These are phyloP conservation scores for Sporothrix brasiliensis DNA, from an alignment of 2,329 filamentous ascomycete species.

Conservation along the genomic window DNA sequence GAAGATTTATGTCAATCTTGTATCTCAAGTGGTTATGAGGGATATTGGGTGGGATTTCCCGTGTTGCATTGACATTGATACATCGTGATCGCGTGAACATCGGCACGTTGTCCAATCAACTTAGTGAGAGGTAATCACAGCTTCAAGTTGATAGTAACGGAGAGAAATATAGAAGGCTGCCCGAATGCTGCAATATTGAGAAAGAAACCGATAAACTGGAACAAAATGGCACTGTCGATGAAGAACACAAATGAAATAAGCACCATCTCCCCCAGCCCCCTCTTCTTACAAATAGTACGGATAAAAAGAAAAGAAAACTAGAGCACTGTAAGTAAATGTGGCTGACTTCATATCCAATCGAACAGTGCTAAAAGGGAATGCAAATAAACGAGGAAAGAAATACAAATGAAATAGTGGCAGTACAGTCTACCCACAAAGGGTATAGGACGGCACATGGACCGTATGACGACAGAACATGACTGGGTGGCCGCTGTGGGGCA, in stretches of 20 bases:
- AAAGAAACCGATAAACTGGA: slow-evolving; percentile 36
- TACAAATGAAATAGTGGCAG: neutral
- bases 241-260: neutral
- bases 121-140: neutral
- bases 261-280: no score
- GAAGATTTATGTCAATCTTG: no score
- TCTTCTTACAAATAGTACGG: no score
- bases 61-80: neutral
- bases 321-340: neutral
- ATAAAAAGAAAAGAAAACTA: slow-evolving; percentile 3
- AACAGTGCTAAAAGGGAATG: neutral
- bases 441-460: no score
- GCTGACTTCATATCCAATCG: neutral
- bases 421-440: neutral
- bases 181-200: neutral
- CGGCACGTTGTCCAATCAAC: neutral
- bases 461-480: slow-evolving; percentile 1
- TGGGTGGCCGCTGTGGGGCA: no score
- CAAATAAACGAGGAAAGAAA: neutral
- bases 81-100: neutral
- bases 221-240: neutral
- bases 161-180: neutral
- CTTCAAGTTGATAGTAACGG: neutral
- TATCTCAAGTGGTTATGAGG: no score
- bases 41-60: no score